phyloP scores from a whole-genome alignment of 2,329 filamentous ascomycete species.

The Thermothelomyces thermophilus region DNA sequence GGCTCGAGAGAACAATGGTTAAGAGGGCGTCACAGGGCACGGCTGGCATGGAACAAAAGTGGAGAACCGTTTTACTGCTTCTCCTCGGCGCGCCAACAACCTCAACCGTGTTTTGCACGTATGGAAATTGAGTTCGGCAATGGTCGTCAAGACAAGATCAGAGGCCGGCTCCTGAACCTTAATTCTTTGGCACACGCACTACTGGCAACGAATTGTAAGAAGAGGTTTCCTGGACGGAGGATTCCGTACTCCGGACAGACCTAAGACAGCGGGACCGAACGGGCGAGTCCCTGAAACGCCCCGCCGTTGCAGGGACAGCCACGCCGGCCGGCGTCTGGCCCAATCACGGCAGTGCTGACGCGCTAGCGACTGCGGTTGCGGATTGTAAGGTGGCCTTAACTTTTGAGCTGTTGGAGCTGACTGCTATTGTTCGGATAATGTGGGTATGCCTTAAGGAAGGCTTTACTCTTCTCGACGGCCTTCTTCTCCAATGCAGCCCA shows the following conservation, averaged over 20 bases:
- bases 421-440: conserved; percentile 3
- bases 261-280: not conserved
- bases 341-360: conserved; percentile 13
- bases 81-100: not conserved
- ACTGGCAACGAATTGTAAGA: no score
- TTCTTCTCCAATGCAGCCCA: conserved; percentile 5
- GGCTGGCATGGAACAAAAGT: no score
- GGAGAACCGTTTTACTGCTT: not conserved
- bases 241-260: no score
- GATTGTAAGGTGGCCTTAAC: conserved; percentile 26
- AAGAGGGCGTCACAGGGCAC: no score
- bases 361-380: conserved; percentile 12
- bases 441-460: conserved; percentile 6
- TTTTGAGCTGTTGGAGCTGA: conserved; percentile 18
- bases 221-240: no score
- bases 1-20: not conserved
- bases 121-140: no score
- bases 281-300: not conserved
- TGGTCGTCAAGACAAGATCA: no score
- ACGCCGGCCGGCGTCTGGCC: not conserved
- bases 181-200: no score
- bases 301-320: conserved; percentile 1
- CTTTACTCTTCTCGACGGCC: not conserved
- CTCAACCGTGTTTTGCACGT: no score
- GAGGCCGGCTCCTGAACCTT: no score